phyloP scores from a whole-genome alignment of 441 rosid genomes.

The Populus hybrid region DNA sequence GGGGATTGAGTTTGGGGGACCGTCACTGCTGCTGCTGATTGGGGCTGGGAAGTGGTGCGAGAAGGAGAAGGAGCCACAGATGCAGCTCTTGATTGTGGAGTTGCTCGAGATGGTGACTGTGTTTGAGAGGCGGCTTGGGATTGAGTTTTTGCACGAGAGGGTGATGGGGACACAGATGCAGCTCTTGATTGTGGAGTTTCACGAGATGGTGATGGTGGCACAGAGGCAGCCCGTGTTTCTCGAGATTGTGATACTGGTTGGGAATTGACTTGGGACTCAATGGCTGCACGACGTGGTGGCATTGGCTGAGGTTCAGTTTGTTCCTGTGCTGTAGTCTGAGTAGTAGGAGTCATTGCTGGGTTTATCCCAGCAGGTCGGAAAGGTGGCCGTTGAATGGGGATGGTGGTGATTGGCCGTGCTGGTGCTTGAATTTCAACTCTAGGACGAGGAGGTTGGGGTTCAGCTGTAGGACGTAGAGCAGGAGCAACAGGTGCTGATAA shows the following conservation, averaged over 20 bases:
- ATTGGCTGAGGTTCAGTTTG: conserved; percentile 15
- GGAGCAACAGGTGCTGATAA: conserved; percentile 22
- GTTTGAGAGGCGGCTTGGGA: conserved; percentile 30
- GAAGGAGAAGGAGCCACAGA: neutral
- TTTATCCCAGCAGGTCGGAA: conserved; percentile 42
- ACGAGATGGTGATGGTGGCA: conserved; percentile 15
- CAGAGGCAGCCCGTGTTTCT: conserved; percentile 1
- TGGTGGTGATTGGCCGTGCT: conserved; percentile 24
- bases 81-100: neutral
- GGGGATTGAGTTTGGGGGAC: neutral
- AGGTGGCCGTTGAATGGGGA: conserved; percentile 34
- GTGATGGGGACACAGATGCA: conserved; percentile 23
- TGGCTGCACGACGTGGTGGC: conserved; percentile 20
- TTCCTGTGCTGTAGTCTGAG: conserved; percentile 15
- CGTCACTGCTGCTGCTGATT: neutral
- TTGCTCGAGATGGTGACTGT: conserved; percentile 23
- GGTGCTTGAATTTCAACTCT: conserved; percentile 27
- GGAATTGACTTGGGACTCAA: conserved; percentile 13
- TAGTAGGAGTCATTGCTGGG: conserved; percentile 11
- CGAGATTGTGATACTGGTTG: conserved; percentile 26
- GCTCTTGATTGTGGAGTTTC: conserved; percentile 13
- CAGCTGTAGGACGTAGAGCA: conserved; percentile 27
- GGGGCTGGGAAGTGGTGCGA: neutral
- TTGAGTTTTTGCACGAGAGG: conserved; percentile 14
- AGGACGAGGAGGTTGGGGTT: conserved; percentile 27